Conservation (phyloP, 495 filamentous ascomycete genomes). For the Cercophora samala region DNA sequence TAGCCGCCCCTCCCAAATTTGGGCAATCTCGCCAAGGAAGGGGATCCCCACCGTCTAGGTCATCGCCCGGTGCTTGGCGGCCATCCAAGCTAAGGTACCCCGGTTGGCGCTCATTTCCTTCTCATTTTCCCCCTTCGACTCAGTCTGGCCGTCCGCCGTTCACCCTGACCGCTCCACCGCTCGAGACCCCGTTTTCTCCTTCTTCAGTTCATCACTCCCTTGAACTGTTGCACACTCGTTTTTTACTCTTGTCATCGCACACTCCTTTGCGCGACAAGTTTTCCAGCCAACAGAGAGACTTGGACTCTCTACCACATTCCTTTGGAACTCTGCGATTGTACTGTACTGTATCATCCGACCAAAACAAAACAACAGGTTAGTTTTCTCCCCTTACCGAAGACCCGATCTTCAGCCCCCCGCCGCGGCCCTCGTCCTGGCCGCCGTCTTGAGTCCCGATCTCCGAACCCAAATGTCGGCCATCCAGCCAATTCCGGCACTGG, state of each 20-base stretch:
- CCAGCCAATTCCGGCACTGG: not conserved
- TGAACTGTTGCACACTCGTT: constrained; percentile 33
- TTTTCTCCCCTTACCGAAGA: constrained; percentile 3
- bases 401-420: not conserved
- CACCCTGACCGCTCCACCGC: constrained; percentile 29
- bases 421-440: constrained; percentile 2
- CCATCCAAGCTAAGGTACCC: constrained; percentile 28
- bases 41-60: constrained; percentile 23
- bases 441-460: not conserved
- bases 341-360: not conserved
- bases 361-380: constrained; percentile 16
- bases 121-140: constrained; percentile 32
- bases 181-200: constrained; percentile 23
- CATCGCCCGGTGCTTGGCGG: constrained; percentile 18
- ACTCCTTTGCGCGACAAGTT: constrained; percentile 22
- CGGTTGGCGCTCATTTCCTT: constrained; percentile 36
- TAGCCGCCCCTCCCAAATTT: constrained; percentile 17
- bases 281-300: constrained; percentile 53
- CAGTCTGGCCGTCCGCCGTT: constrained; percentile 9
- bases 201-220: constrained; percentile 29
- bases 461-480: not conserved
- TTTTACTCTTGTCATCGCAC: constrained; percentile 21
- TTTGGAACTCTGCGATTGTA: constrained; percentile 45
- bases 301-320: constrained; percentile 56
- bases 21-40: constrained; percentile 38